Base-by-base conservation (phyloP, 306 rosid genomes). In the Begonia fuchsioides region DNA sequence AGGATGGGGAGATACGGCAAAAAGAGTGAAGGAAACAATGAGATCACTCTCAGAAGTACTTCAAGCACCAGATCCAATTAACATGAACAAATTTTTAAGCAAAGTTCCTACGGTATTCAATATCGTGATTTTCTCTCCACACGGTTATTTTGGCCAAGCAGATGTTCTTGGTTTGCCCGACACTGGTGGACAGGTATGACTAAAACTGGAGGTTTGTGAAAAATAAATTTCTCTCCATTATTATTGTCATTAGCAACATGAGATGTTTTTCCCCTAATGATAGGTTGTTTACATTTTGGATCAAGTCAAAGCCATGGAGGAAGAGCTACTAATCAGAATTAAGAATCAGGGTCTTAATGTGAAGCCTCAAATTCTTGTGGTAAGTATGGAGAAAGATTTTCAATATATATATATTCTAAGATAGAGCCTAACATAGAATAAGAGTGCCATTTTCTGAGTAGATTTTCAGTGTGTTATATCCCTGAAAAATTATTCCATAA, bases 121-220 rank as follows among this genome's bases (percentile, higher is more conserved):
- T 53, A 77, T 83, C 13, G 93, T 76, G 13, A 80, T 87, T 54
- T 80, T 87, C 68, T 83, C 94, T 32, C 66, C 87, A 59, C 96
- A 87, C 59, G 96, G 96, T 50, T 87, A 87, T 56, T 87, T 87
- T 68, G 96, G 96, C 18, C 96, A 87, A 75, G 72, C 93, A 39
- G 80, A 78, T 66, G 96, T 88, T 32, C 95, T 88, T 44, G 96
- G 96, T 47, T 70, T 88, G 76, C 95, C 96, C 11, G 96, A 88
- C 67, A 88, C 96, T 0, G 96, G 96, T 39, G 96, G 96, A 32
- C 96, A 88, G 88, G 96, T 88, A 73, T 41, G 45, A 5, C 3
- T 3, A 41, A 41, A 41, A 41, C 45, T 11, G 45, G 45, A 13
- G 45, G 3, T 10, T 10, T 10, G 7, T 41, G 2, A 41, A 41